Evolutionary conservation across 176 grass and related monocot species (phyloP).

Genomic region (Rhynchospora tenuis): DNA sequence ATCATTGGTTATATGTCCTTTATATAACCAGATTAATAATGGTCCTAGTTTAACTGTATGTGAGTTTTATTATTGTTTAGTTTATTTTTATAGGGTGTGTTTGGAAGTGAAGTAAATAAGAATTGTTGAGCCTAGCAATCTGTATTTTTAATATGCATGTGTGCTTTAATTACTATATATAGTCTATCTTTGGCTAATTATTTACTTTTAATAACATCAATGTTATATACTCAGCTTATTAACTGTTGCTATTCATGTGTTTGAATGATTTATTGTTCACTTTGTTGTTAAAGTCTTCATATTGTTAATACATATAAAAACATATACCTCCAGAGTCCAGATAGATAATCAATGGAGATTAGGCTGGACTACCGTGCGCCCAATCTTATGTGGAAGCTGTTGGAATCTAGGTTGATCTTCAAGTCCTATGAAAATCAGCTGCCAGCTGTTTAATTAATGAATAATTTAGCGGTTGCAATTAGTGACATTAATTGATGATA

Average conservation of each 20-base stretch:
- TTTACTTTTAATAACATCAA: too few relatives aligned
- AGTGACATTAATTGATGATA: not conserved
- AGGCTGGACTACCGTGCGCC: not conserved
- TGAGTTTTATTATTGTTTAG: too few relatives aligned
- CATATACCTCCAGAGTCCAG: not conserved
- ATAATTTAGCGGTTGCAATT: not conserved
- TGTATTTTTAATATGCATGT: too few relatives aligned
- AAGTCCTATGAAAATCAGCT: not conserved
- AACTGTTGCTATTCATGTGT: not conserved
- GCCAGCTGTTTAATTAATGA: not conserved
- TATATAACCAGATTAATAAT: too few relatives aligned
- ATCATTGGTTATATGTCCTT: too few relatives aligned
- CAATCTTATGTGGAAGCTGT: not conserved
- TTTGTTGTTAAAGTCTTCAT: not conserved
- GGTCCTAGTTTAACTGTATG: too few relatives aligned
- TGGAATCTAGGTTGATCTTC: constrained; percentile 13
- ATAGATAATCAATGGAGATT: not conserved
- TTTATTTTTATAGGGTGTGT: too few relatives aligned
- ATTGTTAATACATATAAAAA: not conserved
- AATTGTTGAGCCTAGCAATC: too few relatives aligned
- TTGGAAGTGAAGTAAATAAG: too few relatives aligned
- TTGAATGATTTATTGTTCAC: not conserved
- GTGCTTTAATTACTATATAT: too few relatives aligned
- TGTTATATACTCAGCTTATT: too few relatives aligned
- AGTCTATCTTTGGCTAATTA: too few relatives aligned